Evolutionary conservation across 352 stramenopile species (phyloP).

Genomic region (Phytopythium chamaehyphon): DNA sequence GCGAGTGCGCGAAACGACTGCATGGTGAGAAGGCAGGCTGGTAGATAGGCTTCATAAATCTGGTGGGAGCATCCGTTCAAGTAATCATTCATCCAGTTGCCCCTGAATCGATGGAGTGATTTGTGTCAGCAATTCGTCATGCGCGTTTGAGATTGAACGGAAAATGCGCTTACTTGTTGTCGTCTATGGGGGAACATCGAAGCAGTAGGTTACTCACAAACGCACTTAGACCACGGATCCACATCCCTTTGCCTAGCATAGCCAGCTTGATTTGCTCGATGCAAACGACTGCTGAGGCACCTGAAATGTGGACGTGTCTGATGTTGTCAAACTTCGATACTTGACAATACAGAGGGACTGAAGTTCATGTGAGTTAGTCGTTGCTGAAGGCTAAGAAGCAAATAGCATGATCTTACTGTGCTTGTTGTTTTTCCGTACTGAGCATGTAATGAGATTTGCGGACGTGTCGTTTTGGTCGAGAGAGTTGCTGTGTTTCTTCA

Average conservation of each 20-base stretch:
- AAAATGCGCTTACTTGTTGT: conserved; percentile 29
- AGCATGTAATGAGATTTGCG: conserved; percentile 71
- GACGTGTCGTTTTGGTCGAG: conserved; percentile 66
- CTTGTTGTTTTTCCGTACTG: conserved; percentile 73
- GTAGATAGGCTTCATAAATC: conserved; percentile 54
- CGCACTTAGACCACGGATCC: conserved; percentile 65
- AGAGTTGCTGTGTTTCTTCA: conserved; percentile 58
- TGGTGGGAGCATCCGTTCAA: conserved; percentile 47
- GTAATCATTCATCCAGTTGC: conserved; percentile 65
- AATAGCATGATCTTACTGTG: conserved; percentile 27
- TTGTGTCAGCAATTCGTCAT: too few relatives aligned
- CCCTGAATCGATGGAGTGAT: too few relatives aligned
- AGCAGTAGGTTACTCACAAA: conserved; percentile 78
- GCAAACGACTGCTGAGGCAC: conserved; percentile 65
- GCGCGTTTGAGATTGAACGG: neutral
- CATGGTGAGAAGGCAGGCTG: conserved; percentile 46
- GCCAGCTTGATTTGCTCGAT: conserved; percentile 70
- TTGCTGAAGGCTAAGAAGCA: neutral
- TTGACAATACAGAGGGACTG: conserved; percentile 69
- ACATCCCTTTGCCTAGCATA: conserved; percentile 69
- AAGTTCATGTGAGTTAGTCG: neutral
- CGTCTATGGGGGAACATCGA: conserved; percentile 35
- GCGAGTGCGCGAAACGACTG: conserved; percentile 43
- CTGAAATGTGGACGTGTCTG: conserved; percentile 67
- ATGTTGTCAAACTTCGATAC: conserved; percentile 76